Conservation (phyloP, 768 basidiomycete genomes). For the Naganishia antarctica region DNA sequence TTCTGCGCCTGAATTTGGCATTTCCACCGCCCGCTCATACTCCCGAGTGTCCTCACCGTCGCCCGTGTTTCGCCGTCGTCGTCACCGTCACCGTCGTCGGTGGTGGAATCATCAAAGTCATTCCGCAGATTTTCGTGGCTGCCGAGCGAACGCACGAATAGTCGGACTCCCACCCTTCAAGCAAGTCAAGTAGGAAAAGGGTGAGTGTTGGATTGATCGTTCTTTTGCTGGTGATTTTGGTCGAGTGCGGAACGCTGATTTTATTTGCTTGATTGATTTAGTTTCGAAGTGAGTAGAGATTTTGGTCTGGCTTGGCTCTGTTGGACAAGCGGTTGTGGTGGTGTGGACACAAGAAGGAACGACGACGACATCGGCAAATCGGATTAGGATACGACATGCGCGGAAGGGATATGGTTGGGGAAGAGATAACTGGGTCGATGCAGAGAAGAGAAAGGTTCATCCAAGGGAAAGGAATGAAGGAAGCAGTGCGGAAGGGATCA, state of each 20-base stretch:
- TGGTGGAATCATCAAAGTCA: conserved; percentile 9
- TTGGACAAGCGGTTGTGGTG: conserved; percentile 13
- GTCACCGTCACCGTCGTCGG: neutral
- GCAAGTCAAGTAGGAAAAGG: conserved; percentile 24
- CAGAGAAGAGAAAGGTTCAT: too few relatives aligned
- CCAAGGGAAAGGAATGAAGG: too few relatives aligned
- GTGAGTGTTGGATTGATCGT: neutral
- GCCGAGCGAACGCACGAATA: conserved; percentile 8
- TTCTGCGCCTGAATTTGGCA: too few relatives aligned
- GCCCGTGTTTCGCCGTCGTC: neutral
- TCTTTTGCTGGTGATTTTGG: conserved; percentile 12
- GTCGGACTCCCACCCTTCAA: conserved; percentile 21
- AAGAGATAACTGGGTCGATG: too few relatives aligned
- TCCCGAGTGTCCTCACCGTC: conserved; percentile 5
- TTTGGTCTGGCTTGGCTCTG: neutral
- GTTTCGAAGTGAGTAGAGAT: conserved; percentile 20
- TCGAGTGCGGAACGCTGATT: neutral
- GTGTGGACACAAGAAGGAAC: neutral
- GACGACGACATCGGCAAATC: too few relatives aligned
- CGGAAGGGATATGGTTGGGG: too few relatives aligned
- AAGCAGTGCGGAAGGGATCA: too few relatives aligned
- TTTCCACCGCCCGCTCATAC: too few relatives aligned
- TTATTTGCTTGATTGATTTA: neutral
- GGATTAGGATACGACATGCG: too few relatives aligned
- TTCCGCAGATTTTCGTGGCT: neutral